Evolutionary conservation across 1,284 basidiomycete species (phyloP).

Genomic region (Boletus sp.): DNA sequence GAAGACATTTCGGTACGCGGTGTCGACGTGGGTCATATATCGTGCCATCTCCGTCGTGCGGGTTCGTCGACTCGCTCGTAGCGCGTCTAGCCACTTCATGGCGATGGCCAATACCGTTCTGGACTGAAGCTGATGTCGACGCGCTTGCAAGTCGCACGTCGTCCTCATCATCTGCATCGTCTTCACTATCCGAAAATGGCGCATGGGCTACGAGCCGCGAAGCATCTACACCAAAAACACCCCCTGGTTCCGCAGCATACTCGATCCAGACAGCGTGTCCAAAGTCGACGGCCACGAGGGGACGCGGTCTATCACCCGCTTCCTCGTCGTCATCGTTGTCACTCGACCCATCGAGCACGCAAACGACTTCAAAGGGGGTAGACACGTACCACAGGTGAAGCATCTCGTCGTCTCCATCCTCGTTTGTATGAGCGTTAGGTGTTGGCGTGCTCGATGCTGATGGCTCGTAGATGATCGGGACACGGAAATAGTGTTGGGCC

Average conservation of each 20-base stretch:
- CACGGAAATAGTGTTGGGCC: slow-evolving; percentile 74
- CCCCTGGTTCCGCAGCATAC: slow-evolving; percentile 47
- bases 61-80: slow-evolving; percentile 19
- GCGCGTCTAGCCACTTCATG: not conserved
- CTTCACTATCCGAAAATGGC: slow-evolving; percentile 29
- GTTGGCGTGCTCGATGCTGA: slow-evolving; percentile 9
- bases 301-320: slow-evolving; percentile 54
- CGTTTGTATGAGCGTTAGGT: not conserved
- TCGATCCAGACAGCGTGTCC: slow-evolving; percentile 79
- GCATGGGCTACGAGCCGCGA: slow-evolving; percentile 29
- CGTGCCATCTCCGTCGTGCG: slow-evolving; percentile 28
- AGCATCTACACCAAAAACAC: slow-evolving; percentile 34
- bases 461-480: slow-evolving; percentile 47
- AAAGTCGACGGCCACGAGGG: slow-evolving; percentile 77
- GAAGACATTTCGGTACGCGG: slow-evolving; percentile 53
- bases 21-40: slow-evolving; percentile 34
- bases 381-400: slow-evolving; percentile 72
- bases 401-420: slow-evolving; percentile 48
- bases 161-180: slow-evolving; percentile 22
- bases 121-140: slow-evolving; percentile 4
- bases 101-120: slow-evolving; percentile 4
- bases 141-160: slow-evolving; percentile 19
- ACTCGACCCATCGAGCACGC: slow-evolving; percentile 52
- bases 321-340: slow-evolving; percentile 42
- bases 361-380: slow-evolving; percentile 70